Evolutionary conservation across 75 land plant genomes (phyloP), one percentile per base, ranked within the genome.

Genomic region (Azolla pinnata): DNA sequence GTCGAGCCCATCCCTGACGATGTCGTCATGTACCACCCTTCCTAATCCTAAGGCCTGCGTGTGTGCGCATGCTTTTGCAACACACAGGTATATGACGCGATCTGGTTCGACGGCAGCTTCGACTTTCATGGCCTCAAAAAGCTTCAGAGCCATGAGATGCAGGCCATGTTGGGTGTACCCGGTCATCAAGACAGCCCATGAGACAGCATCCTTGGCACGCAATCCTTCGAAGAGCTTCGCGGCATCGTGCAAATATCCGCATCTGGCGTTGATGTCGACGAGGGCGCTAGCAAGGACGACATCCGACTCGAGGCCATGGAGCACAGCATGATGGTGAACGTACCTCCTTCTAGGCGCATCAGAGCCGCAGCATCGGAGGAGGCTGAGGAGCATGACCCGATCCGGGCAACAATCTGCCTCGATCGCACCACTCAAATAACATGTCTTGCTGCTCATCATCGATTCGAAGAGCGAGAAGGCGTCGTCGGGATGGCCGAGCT

Each of bases 111-210:
- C 9, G 3, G 24, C 56, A 17, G 44, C 44, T 28, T 28, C 29
- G 24, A 8, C n/a, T 8, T 8, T 16, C 56, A 30, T 54, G 4
- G 17, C 56, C 24, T 54, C 24, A 16, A 28, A 27, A 2, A 54
- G 21, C 21, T 46, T 23, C n/a, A 46, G 17, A 18, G 21, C 49
- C n/a, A 18, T 17, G 2, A 14, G 21, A 2, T 18, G 21, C n/a
- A 18, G 21, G 2, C 49, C 49, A 46, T 46, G 49, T 23, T 46
- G 4, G n/a, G 21, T 18, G 24, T 28, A 23, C 17, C 56, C 56
- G n/a, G 49, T 46, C 49, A 46, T 46, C 10, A 46, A 23, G n/a
- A 23, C 17, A 17, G 23, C 49, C 49, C 56, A 54, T 27, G 56
- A 54, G 16, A 54, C 56, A 54, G 27, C 31, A 54, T 54, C 56